Conservation (phyloP, 2,329 filamentous ascomycete species). For the Trichoderma oligosporum region DNA sequence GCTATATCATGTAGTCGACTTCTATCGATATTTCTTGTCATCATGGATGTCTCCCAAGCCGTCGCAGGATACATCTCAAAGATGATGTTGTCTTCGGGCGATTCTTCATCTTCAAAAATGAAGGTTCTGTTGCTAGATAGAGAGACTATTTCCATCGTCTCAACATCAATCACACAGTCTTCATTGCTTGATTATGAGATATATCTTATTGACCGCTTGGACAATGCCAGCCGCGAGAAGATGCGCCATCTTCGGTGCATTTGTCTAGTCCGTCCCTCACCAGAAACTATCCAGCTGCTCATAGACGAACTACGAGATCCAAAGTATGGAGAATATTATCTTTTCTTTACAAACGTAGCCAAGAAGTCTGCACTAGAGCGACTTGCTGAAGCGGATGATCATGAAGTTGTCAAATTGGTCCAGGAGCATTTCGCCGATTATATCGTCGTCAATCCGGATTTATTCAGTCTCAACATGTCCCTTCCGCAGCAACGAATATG, state of each 20-base stretch:
- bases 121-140: slow-evolving; percentile 92
- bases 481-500: slow-evolving; percentile 74
- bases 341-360: slow-evolving; percentile 96
- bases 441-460: slow-evolving; percentile 87
- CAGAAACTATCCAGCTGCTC: slow-evolving; percentile 86
- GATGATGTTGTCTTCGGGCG: slow-evolving; percentile 75
- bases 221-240: slow-evolving; percentile 86
- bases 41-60: slow-evolving; percentile 91
- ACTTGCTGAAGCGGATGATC: slow-evolving; percentile 91
- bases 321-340: slow-evolving; percentile 94
- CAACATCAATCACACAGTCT: slow-evolving; percentile 93
- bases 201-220: slow-evolving; percentile 93
- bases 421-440: slow-evolving; percentile 98
- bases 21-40: slow-evolving; percentile 25
- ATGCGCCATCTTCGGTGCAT: slow-evolving; percentile 95
- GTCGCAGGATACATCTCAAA: slow-evolving; percentile 93
- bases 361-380: slow-evolving; percentile 95
- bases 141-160: slow-evolving; percentile 91
- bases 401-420: slow-evolving; percentile 90
- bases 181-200: slow-evolving; percentile 93
- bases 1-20: slow-evolving; percentile 16
- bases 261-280: slow-evolving; percentile 86
- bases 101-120: slow-evolving; percentile 83
- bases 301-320: slow-evolving; percentile 95
- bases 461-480: slow-evolving; percentile 75